These are phyloP conservation scores for Limnomonas spitsbergensis DNA, from an alignment of 139 green algal species.

Conservation along the genomic window DNA sequence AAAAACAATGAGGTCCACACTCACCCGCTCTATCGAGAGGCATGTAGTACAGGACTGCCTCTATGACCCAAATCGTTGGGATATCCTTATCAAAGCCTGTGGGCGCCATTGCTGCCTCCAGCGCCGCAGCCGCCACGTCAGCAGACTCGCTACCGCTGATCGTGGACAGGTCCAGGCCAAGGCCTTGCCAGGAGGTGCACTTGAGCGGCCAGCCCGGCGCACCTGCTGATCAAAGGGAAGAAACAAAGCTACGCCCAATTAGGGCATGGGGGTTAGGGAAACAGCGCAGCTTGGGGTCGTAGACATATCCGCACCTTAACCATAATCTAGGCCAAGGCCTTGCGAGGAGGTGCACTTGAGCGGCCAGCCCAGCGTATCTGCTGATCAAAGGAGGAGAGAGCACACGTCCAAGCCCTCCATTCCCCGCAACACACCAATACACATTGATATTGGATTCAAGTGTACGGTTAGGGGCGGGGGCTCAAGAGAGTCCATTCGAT, in stretches of 20 bases:
- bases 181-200: neutral
- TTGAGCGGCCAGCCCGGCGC: neutral
- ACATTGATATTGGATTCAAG: no score
- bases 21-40: neutral
- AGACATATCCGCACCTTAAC: no score
- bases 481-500: no score
- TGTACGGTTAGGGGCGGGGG: no score
- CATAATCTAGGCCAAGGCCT: neutral
- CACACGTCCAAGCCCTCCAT: no score
- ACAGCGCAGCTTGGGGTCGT: no score
- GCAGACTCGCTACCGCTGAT: neutral
- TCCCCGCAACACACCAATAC: no score
- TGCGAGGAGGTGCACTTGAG: neutral
- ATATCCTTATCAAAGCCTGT: neutral
- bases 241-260: no score
- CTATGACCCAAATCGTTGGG: constrained; percentile 5
- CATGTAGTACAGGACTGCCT: constrained; percentile 17
- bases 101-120: neutral
- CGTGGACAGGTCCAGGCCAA: neutral
- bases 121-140: neutral
- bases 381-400: no score
- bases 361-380: neutral
- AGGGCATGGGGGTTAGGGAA: no score
- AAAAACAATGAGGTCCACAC: no score
- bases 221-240: no score